phyloP scores from a whole-genome alignment of 2,329 filamentous ascomycete species.

The Blastomyces parvus region DNA sequence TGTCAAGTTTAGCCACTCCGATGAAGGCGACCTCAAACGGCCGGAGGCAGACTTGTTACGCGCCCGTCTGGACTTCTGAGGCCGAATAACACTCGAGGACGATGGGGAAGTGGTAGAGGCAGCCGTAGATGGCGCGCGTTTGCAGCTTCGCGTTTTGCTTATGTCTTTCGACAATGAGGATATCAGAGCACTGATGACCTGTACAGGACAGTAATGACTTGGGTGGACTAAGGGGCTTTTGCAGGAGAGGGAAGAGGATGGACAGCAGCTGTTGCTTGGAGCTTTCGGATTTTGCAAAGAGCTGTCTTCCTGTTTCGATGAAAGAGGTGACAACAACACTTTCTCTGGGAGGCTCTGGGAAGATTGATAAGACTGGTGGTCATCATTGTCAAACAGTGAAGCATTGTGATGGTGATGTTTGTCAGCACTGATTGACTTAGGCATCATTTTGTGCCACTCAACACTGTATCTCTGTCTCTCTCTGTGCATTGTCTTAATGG shows the following conservation, averaged over 20 bases:
- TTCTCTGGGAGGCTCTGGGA: background rate
- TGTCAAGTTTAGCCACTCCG: constrained; percentile 4
- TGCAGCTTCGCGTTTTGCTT: background rate
- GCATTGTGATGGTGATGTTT: background rate
- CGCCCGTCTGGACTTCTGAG: background rate
- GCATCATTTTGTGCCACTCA: constrained; percentile 7
- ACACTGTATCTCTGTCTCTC: constrained; percentile 3
- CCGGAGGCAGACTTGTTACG: background rate
- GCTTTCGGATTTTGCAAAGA: background rate
- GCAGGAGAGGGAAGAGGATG: background rate
- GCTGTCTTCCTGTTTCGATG: background rate
- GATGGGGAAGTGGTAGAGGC: background rate
- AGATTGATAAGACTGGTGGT: background rate
- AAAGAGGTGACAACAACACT: background rate
- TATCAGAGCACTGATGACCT: constrained; percentile 1
- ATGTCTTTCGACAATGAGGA: constrained; percentile 2
- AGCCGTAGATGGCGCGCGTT: background rate
- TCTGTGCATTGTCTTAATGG: constrained; percentile 1
- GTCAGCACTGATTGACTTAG: background rate
- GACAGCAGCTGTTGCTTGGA: background rate
- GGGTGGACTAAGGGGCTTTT: background rate
- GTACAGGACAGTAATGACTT: background rate
- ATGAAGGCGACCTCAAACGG: background rate
- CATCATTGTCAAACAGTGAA: background rate
- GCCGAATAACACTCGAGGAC: background rate